Percentiles rank a stretch among this genome's conserved stretches.
These are phyloP conservation scores for Thraustochytrium sp. DNA, from an alignment of 352 stramenopile species.

Conservation along the genomic window DNA sequence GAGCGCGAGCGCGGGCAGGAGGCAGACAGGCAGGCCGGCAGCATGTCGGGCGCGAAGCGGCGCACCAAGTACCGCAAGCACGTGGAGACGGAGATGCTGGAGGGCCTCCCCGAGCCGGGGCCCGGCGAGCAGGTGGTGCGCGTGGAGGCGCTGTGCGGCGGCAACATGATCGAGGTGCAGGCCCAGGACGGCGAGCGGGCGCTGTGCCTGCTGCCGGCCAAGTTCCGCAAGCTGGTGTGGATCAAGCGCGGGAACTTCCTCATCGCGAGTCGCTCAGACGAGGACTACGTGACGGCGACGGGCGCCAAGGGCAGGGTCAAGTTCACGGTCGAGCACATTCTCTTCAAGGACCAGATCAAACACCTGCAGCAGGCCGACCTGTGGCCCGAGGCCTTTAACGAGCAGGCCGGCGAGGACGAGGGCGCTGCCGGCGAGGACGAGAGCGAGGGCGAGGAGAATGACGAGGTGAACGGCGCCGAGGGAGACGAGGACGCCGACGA, in stretches of 20 bases:
- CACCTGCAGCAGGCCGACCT: slow-evolving; percentile 70
- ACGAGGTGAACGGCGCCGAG: background rate
- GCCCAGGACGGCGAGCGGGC: slow-evolving; percentile 57
- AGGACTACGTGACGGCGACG: slow-evolving; percentile 58
- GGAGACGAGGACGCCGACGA: background rate
- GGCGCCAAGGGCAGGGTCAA: slow-evolving; percentile 76
- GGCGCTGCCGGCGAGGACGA: background rate
- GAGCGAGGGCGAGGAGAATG: background rate
- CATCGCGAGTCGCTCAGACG: slow-evolving; percentile 63
- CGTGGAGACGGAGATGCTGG: slow-evolving; percentile 75
- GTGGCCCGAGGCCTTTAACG: slow-evolving; percentile 53
- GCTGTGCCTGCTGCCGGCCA: slow-evolving; percentile 76
- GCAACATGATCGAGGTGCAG: slow-evolving; percentile 73
- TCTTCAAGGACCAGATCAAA: slow-evolving; percentile 85
- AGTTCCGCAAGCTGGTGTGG: slow-evolving; percentile 84
- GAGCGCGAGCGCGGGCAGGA: no score
- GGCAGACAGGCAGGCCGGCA: no score
- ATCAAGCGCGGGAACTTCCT: slow-evolving; percentile 75
- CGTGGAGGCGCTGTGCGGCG: slow-evolving; percentile 67
- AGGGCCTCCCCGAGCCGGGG: slow-evolving; percentile 72
- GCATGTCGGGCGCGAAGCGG: slow-evolving; percentile 74
- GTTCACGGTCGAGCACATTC: slow-evolving; percentile 76
- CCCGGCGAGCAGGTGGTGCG: slow-evolving; percentile 73
- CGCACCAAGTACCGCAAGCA: slow-evolving; percentile 79
- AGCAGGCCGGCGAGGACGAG: background rate